Percentiles rank a stretch among this genome's conserved stretches.
These are phyloP conservation scores for Kokia cookei DNA, from an alignment of 441 rosid species.

Conservation along the genomic window DNA sequence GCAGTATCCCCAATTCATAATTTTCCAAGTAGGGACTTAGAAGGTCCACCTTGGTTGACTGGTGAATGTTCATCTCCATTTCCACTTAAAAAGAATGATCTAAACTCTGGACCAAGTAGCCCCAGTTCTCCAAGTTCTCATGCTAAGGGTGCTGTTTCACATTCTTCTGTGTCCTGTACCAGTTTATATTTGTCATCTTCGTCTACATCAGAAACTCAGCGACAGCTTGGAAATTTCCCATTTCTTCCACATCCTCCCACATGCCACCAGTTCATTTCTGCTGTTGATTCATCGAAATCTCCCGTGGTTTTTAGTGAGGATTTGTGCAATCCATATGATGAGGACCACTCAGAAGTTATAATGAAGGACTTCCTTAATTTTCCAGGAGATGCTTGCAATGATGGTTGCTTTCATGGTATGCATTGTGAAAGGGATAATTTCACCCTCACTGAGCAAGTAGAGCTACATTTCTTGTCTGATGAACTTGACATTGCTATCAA, in stretches of 20 bases:
- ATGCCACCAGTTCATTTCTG: slow-evolving; percentile 38
- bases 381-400: slow-evolving; percentile 37
- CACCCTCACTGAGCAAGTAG: slow-evolving; percentile 52
- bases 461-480: slow-evolving; percentile 68
- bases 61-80: slow-evolving; percentile 19
- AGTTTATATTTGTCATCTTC: slow-evolving; percentile 71
- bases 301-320: slow-evolving; percentile 44
- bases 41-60: slow-evolving; percentile 20
- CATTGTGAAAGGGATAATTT: slow-evolving; percentile 34
- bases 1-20: slow-evolving; percentile 30
- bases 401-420: slow-evolving; percentile 38
- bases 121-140: slow-evolving; percentile 35
- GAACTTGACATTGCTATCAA: slow-evolving; percentile 72
- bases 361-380: slow-evolving; percentile 49
- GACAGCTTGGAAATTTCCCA: slow-evolving; percentile 59
- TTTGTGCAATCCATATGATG: slow-evolving; percentile 31
- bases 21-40: slow-evolving; percentile 31
- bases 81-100: slow-evolving; percentile 4
- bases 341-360: slow-evolving; percentile 34
- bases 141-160: slow-evolving; percentile 40
- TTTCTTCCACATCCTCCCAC: slow-evolving; percentile 65
- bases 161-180: slow-evolving; percentile 78
- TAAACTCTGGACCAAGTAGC: slow-evolving; percentile 30
- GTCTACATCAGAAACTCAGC: slow-evolving; percentile 45
- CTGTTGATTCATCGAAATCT: slow-evolving; percentile 42